A percentile compares a stretch with the other conserved stretches of the same genome.
phyloP scores from a whole-genome alignment of 768 basidiomycete species.

The Piloderma croceum region DNA sequence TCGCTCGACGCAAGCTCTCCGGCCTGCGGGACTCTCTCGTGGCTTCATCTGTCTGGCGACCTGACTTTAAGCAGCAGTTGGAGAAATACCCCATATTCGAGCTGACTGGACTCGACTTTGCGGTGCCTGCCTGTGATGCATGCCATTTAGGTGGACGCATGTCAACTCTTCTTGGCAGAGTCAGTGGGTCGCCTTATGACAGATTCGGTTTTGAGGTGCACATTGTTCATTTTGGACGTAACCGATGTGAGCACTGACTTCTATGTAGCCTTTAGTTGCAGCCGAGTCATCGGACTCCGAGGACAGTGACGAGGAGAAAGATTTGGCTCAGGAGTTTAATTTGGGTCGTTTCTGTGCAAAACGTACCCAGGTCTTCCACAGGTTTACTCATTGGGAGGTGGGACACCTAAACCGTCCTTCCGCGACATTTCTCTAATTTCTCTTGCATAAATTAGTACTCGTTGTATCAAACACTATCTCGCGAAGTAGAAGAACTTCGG shows the following conservation, averaged over 20 bases:
- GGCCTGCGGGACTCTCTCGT: conserved; percentile 73
- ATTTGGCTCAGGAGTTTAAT: conserved; percentile 39
- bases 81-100: conserved; percentile 64
- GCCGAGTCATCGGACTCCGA: conserved; percentile 13
- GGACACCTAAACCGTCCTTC: conserved; percentile 16
- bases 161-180: conserved; percentile 55
- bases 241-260: conserved; percentile 3
- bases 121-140: conserved; percentile 70
- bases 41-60: conserved; percentile 78
- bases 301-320: conserved; percentile 18
- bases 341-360: conserved; percentile 79
- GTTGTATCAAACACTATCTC: conserved; percentile 53
- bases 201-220: conserved; percentile 59
- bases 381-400: conserved; percentile 83
- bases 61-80: conserved; percentile 58
- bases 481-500: conserved; percentile 54
- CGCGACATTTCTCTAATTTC: conserved; percentile 10
- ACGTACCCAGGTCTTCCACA: conserved; percentile 62
- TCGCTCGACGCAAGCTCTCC: conserved; percentile 61
- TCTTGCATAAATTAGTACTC: conserved; percentile 41
- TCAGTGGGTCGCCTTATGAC: conserved; percentile 71
- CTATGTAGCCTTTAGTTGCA: conserved; percentile 2
- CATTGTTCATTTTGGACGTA: conserved; percentile 8
- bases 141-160: conserved; percentile 70
- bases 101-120: conserved; percentile 45